Conservation (phyloP, 2,329 filamentous ascomycete genomes). For the Fusarium sp. region DNA sequence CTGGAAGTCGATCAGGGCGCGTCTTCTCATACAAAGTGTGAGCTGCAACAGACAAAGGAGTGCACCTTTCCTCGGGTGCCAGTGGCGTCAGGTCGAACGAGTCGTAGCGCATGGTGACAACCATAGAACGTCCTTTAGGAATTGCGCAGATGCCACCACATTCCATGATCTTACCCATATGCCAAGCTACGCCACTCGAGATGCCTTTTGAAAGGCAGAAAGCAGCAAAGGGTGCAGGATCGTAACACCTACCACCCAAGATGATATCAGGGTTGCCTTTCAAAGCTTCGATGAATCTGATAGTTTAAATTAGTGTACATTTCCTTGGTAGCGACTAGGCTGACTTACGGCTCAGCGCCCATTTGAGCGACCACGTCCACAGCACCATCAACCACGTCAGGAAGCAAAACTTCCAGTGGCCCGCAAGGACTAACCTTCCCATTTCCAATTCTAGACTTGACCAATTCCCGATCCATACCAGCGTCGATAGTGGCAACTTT, state of each 20-base stretch:
- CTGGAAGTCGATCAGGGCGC: slow-evolving; percentile 59
- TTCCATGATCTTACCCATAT: slow-evolving; percentile 67
- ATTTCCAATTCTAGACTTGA: slow-evolving; percentile 44
- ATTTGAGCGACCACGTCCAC: slow-evolving; percentile 41
- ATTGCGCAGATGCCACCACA: slow-evolving; percentile 60
- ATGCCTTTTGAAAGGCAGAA: slow-evolving; percentile 50
- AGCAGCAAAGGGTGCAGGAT: slow-evolving; percentile 54
- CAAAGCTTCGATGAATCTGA: slow-evolving; percentile 39
- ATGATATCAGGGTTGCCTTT: slow-evolving; percentile 45
- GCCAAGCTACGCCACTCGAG: slow-evolving; percentile 51
- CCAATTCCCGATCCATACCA: slow-evolving; percentile 45
- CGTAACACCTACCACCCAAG: slow-evolving; percentile 51
- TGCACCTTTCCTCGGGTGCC: slow-evolving; percentile 55
- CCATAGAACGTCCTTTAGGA: slow-evolving; percentile 57
- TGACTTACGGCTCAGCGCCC: slow-evolving; percentile 40
- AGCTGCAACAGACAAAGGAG: slow-evolving; percentile 59
- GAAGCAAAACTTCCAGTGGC: slow-evolving; percentile 47
- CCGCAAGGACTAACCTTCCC: slow-evolving; percentile 49
- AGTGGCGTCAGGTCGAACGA: slow-evolving; percentile 61
- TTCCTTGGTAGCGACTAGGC: neutral
- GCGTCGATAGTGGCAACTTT: slow-evolving; percentile 50
- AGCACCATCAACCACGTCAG: slow-evolving; percentile 31
- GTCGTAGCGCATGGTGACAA: slow-evolving; percentile 54
- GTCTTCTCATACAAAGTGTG: slow-evolving; percentile 66
- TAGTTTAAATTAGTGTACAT: neutral